These are phyloP conservation scores for Kernera saxatilis DNA, from an alignment of 345 rosid species.

Conservation along the genomic window DNA sequence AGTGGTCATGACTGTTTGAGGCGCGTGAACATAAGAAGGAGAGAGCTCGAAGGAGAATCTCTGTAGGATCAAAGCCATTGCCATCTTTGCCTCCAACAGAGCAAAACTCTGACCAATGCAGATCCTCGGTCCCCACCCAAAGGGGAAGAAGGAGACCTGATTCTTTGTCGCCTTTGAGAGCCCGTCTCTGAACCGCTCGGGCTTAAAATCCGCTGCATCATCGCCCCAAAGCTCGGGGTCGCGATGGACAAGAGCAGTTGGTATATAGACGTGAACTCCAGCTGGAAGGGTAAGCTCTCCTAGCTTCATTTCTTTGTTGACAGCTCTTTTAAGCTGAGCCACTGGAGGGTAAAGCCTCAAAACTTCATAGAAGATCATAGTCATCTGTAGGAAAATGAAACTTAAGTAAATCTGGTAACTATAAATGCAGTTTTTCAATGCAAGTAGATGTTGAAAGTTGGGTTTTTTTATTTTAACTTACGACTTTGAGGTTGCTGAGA, in stretches of 20 bases:
- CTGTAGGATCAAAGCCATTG: slow-evolving; percentile 30
- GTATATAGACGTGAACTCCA: slow-evolving; percentile 41
- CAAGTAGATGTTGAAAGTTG: neutral
- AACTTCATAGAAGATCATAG: slow-evolving; percentile 57
- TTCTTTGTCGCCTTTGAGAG: slow-evolving; percentile 58
- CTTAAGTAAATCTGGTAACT: neutral
- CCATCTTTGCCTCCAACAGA: slow-evolving; percentile 53
- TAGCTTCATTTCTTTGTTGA: slow-evolving; percentile 43
- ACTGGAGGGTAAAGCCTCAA: slow-evolving; percentile 59
- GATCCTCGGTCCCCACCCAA: slow-evolving; percentile 55
- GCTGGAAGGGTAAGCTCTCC: slow-evolving; percentile 47
- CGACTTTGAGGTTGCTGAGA: slow-evolving; percentile 31
- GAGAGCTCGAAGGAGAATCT: slow-evolving; percentile 34
- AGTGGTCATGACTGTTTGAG: slow-evolving; percentile 33
- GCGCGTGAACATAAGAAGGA: slow-evolving; percentile 51
- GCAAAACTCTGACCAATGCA: slow-evolving; percentile 71
- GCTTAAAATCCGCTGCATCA: slow-evolving; percentile 63
- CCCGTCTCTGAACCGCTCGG: slow-evolving; percentile 56
- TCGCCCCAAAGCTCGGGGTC: slow-evolving; percentile 56
- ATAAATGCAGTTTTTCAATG: neutral
- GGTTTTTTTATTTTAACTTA: slow-evolving; percentile 1
- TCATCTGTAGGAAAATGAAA: slow-evolving; percentile 30
- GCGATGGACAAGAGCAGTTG: slow-evolving; percentile 45
- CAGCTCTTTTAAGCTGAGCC: slow-evolving; percentile 30
- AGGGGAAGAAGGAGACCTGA: slow-evolving; percentile 49